phyloP scores from a whole-genome alignment of 2,329 filamentous ascomycete species.

The Fusarium lyarnte region DNA sequence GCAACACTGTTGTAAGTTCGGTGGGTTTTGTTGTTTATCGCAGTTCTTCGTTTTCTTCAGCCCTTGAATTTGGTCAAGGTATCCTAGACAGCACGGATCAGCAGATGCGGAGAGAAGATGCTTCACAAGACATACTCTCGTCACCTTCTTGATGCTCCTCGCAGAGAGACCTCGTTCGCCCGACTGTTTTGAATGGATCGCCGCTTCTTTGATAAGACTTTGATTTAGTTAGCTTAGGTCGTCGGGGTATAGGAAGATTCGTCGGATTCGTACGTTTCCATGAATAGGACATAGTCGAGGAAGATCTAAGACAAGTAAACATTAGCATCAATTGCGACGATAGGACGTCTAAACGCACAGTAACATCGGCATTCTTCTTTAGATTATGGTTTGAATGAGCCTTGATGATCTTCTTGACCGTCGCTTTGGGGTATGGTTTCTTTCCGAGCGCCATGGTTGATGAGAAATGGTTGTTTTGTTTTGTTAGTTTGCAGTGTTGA shows the following conservation, averaged over 20 bases:
- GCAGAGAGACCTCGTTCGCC: slow-evolving; percentile 80
- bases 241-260: not conserved
- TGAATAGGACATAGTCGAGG: slow-evolving; percentile 84
- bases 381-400: slow-evolving; percentile 83
- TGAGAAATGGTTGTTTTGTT: not conserved
- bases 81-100: slow-evolving; percentile 56
- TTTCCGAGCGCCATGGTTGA: slow-evolving; percentile 58
- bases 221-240: not conserved
- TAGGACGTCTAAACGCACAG: slow-evolving; percentile 62
- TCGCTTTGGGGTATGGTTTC: slow-evolving; percentile 84
- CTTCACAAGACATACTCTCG: slow-evolving; percentile 65
- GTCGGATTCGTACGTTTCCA: slow-evolving; percentile 64
- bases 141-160: slow-evolving; percentile 79
- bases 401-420: slow-evolving; percentile 89
- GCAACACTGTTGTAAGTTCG: not conserved
- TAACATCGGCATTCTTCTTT: slow-evolving; percentile 86
- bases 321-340: slow-evolving; percentile 40
- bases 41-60: slow-evolving; percentile 50
- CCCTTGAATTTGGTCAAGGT: slow-evolving; percentile 75
- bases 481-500: slow-evolving; percentile 35
- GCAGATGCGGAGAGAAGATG: not conserved
- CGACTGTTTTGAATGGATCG: slow-evolving; percentile 77
- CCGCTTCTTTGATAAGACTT: slow-evolving; percentile 82
- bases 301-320: slow-evolving; percentile 71
- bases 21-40: not conserved